These are phyloP conservation scores for Ascocoryne sarcoides DNA, from an alignment of 2,329 filamentous ascomycete genomes.

Conservation along the genomic window DNA sequence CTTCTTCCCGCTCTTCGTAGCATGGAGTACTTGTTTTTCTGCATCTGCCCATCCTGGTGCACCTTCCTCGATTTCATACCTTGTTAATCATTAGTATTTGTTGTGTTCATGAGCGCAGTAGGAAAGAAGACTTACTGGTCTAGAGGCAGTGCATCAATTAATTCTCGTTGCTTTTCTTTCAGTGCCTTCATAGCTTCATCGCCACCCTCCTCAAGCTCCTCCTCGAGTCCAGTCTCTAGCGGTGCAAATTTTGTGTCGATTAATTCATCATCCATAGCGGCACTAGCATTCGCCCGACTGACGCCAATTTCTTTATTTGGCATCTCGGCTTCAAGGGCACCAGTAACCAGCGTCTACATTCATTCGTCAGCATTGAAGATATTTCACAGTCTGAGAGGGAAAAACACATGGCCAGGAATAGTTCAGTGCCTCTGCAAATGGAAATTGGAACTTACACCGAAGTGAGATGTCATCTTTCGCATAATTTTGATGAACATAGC, in stretches of 20 bases:
- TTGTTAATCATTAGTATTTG: conserved; percentile 27
- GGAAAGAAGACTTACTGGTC: conserved; percentile 56
- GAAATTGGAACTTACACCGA: too few species aligned
- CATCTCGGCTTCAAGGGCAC: conserved; percentile 60
- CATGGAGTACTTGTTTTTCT: conserved; percentile 64
- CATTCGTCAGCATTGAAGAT: too few species aligned
- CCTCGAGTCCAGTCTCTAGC: conserved; percentile 61
- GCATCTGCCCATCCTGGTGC: conserved; percentile 57
- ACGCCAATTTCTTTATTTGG: conserved; percentile 51
- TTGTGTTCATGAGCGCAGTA: too few species aligned
- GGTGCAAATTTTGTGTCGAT: conserved; percentile 60
- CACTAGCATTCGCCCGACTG: conserved; percentile 49
- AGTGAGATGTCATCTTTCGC: conserved; percentile 74
- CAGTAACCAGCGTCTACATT: conserved; percentile 65
- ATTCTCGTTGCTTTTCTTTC: conserved; percentile 70
- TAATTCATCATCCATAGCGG: conserved; percentile 61
- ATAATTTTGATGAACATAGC: conserved; percentile 98
- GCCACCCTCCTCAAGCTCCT: conserved; percentile 77
- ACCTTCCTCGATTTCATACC: conserved; percentile 57
- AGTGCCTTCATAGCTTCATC: conserved; percentile 65
- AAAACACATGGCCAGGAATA: too few species aligned
- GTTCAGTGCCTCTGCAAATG: too few species aligned
- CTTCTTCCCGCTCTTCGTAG: conserved; percentile 44
- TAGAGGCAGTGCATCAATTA: conserved; percentile 85
- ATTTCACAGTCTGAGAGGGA: too few species aligned